Conservation (phyloP, 2,329 filamentous ascomycete genomes). For the Mycosphaerella arachidis region DNA sequence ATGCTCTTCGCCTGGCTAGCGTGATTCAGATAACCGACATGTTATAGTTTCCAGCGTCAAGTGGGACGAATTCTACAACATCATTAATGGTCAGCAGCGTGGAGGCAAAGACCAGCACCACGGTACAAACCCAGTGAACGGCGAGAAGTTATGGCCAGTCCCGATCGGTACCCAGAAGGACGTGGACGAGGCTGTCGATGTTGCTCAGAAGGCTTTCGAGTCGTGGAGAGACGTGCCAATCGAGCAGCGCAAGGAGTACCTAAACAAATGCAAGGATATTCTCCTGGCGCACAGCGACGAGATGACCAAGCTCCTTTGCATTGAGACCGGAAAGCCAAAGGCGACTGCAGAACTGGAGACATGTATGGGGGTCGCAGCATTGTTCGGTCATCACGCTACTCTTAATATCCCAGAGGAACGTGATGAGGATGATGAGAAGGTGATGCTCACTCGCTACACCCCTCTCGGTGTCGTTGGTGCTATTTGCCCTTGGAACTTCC, state of each 20-base stretch:
- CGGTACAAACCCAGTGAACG: conserved; percentile 34
- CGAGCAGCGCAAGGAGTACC: conserved; percentile 35
- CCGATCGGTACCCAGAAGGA: conserved; percentile 37
- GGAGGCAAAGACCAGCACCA: conserved; percentile 30
- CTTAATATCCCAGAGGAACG: conserved; percentile 39
- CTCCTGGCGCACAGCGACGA: conserved; percentile 33
- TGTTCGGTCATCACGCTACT: conserved; percentile 37
- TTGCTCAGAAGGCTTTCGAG: conserved; percentile 36
- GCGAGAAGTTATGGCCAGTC: conserved; percentile 35
- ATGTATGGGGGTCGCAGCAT: conserved; percentile 30
- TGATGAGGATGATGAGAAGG: conserved; percentile 45
- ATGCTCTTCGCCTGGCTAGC: not conserved
- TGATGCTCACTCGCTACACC: conserved; percentile 43
- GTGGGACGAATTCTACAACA: conserved; percentile 38
- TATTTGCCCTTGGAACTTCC: conserved; percentile 50
- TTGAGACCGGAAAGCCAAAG: conserved; percentile 40
- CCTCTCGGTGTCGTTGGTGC: conserved; percentile 46
- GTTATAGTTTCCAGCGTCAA: conserved; percentile 31
- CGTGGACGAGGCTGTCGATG: conserved; percentile 35
- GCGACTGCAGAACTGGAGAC: conserved; percentile 41
- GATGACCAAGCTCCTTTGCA: conserved; percentile 32
- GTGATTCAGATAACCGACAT: not conserved
- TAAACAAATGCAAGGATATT: conserved; percentile 33
- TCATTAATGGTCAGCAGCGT: conserved; percentile 36
- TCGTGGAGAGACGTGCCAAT: conserved; percentile 31